Conservation (phyloP, 768 basidiomycete species). For the Daedaleopsis sinensis region DNA sequence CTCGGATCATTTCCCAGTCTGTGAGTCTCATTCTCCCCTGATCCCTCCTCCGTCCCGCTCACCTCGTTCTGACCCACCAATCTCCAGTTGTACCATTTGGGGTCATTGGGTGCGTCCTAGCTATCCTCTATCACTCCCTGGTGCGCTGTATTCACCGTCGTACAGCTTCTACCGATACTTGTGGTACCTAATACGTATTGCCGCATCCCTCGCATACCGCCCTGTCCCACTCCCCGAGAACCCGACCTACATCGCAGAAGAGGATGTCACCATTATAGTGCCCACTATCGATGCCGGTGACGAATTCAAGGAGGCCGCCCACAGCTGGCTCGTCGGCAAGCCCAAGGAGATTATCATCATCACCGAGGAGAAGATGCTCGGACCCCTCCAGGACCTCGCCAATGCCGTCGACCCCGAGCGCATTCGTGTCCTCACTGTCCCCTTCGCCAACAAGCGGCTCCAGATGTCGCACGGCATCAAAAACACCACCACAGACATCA, state of each 20-base stretch:
- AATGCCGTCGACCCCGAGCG: constrained; percentile 82
- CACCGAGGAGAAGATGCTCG: constrained; percentile 88
- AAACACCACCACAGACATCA: constrained; percentile 89
- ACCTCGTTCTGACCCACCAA: constrained; percentile 5
- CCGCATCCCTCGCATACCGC: constrained; percentile 77
- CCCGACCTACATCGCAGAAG: constrained; percentile 86
- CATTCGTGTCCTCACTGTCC: constrained; percentile 87
- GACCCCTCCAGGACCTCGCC: constrained; percentile 87
- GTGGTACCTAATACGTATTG: constrained; percentile 87
- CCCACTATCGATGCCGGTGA: constrained; percentile 96
- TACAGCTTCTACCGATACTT: constrained; percentile 89
- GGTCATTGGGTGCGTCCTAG: constrained; percentile 70
- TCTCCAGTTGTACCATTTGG: constrained; percentile 83
- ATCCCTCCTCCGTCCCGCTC: background rate
- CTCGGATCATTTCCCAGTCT: constrained; percentile 88
- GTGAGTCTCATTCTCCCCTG: constrained; percentile 49
- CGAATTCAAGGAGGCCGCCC: constrained; percentile 92
- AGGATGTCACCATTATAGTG: constrained; percentile 96
- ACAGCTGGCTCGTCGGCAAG: constrained; percentile 89
- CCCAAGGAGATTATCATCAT: constrained; percentile 83
- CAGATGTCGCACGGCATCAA: constrained; percentile 95
- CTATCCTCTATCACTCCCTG: background rate
- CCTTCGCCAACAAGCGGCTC: constrained; percentile 90
- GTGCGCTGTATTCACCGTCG: background rate
- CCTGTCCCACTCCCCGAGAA: constrained; percentile 91